Percentiles rank a stretch among this genome's conserved stretches.
Evolutionary conservation across 176 grass and related monocot genomes (phyloP).

Genomic region (Musa itinerans): DNA sequence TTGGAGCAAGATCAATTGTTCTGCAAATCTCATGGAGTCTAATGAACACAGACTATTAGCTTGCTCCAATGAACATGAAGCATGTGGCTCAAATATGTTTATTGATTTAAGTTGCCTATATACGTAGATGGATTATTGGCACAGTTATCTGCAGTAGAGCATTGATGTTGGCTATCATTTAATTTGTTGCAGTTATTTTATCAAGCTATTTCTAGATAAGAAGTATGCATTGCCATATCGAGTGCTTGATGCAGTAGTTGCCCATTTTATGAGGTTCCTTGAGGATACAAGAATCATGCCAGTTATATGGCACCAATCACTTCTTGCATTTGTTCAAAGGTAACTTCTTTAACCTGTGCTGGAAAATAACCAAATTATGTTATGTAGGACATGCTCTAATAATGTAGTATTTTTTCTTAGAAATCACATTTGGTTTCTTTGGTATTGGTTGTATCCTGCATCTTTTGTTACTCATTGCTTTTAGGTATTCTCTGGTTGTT

Average conservation of each 20-base stretch:
- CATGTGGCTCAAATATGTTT: background rate
- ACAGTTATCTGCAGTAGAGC: background rate
- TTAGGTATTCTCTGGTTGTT: background rate
- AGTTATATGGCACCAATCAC: constrained; percentile 95
- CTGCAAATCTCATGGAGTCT: background rate
- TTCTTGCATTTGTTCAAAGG: constrained; percentile 94
- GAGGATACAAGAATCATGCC: constrained; percentile 67
- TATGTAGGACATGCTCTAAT: background rate
- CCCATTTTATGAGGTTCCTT: constrained; percentile 81
- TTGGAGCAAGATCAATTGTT: background rate
- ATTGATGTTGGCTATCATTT: background rate
- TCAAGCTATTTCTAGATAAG: constrained; percentile 93
- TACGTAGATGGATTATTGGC: background rate
- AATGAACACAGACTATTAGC: background rate
- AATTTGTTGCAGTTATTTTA: constrained; percentile 76
- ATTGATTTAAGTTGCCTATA: background rate
- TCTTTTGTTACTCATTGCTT: background rate
- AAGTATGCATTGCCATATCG: constrained; percentile 91
- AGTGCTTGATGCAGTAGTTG: constrained; percentile 72
- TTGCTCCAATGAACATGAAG: background rate
- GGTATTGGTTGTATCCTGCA: background rate
- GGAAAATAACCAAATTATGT: background rate
- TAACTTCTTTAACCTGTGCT: constrained; percentile 19
- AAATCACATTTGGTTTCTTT: background rate
- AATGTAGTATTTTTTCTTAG: background rate